Evolutionary conservation across 257 asterid genomes (phyloP).

Genomic region (Agastache rugosa): DNA sequence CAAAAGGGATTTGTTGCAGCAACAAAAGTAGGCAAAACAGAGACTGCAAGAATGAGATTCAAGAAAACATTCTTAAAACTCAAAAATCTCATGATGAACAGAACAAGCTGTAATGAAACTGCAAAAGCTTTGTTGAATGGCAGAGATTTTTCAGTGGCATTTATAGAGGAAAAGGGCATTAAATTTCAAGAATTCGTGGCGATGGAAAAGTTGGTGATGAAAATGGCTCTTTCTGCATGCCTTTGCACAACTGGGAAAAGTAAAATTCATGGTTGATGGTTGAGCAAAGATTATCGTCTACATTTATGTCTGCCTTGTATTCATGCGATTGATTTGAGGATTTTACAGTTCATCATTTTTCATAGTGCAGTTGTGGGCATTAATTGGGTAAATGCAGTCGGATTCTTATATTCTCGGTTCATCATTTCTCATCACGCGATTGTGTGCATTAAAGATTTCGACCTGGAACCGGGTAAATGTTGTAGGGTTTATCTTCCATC

Average conservation of each 20-base stretch:
- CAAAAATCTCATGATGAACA: constrained; percentile 30
- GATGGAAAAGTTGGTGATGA: constrained; percentile 11
- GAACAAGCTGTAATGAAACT: not conserved
- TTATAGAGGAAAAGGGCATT: constrained; percentile 25
- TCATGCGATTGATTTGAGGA: constrained; percentile 10
- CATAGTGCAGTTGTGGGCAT: not conserved
- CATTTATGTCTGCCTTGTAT: constrained; percentile 27
- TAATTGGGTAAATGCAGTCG: not conserved
- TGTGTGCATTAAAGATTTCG: no score
- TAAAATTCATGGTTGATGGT: constrained; percentile 15
- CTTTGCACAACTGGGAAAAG: constrained; percentile 19
- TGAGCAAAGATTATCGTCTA: not conserved
- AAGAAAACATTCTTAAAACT: constrained; percentile 3
- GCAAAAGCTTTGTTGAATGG: not conserved
- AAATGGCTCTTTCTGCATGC: constrained; percentile 27
- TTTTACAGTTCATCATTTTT: constrained; percentile 3
- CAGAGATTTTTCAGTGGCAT: not conserved
- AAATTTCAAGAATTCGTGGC: not conserved
- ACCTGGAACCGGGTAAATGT: no score
- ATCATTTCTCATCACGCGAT: no score
- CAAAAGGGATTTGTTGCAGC: constrained; percentile 21
- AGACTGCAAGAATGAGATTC: constrained; percentile 18
- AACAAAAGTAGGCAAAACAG: constrained; percentile 15
- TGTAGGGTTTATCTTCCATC: no score
- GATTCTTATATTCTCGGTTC: no score